phyloP scores from a whole-genome alignment of 495 filamentous ascomycete species.

The Niebla homalea region DNA sequence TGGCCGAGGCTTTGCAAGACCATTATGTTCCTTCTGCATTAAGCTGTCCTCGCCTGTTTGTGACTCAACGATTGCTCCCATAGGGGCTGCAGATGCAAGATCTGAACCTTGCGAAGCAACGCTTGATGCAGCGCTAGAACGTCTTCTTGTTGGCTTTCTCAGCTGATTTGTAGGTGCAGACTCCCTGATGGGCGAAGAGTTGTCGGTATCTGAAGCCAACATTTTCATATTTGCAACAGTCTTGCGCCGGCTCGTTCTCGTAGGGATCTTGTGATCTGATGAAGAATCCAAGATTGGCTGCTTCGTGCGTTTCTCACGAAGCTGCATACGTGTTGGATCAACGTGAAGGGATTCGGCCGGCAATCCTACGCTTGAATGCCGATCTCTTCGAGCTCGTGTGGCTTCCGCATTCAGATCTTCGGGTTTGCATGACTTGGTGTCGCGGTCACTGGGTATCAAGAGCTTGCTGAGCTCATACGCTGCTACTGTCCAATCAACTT shows the following conservation, averaged over 20 bases:
- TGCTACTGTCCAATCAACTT: conserved; percentile 73
- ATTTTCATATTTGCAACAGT: conserved; percentile 44
- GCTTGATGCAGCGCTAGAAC: conserved; percentile 30
- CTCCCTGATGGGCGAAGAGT: background rate
- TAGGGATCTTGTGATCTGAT: conserved; percentile 29
- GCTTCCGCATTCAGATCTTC: conserved; percentile 63
- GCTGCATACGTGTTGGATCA: conserved; percentile 49
- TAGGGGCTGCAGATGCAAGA: conserved; percentile 18
- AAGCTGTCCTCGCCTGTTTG: conserved; percentile 20
- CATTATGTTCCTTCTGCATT: conserved; percentile 34
- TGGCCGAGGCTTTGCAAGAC: conserved; percentile 26
- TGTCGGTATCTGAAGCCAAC: conserved; percentile 3
- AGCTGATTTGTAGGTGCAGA: conserved; percentile 17
- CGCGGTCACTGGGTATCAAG: conserved; percentile 59
- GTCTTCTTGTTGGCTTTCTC: conserved; percentile 18
- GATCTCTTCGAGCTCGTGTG: conserved; percentile 44
- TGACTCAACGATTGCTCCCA: conserved; percentile 25
- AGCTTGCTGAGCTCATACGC: conserved; percentile 68
- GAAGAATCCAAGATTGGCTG: conserved; percentile 39
- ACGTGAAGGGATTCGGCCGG: conserved; percentile 25
- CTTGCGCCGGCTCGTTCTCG: conserved; percentile 44
- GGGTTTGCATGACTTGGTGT: conserved; percentile 57
- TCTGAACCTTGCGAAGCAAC: conserved; percentile 16
- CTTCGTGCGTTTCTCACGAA: conserved; percentile 58
- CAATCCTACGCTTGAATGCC: conserved; percentile 35